Percentiles rank a stretch among this genome's conserved stretches.
Conservation (phyloP, 192 early-diverging fungal genomes). For the Borealophlyctis nickersoniae region DNA sequence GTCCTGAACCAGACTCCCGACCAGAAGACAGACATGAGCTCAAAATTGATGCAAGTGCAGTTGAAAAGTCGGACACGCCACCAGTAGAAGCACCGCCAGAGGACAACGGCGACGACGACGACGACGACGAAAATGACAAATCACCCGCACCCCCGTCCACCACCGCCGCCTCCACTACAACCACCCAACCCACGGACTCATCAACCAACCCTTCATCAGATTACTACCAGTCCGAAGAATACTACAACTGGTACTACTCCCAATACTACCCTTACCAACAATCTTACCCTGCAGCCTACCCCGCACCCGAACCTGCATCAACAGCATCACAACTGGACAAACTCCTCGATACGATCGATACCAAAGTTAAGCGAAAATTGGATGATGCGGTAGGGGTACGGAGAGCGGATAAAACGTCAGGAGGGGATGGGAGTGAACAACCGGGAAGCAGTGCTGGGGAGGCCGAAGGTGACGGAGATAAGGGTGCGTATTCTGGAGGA, state of each 20-base stretch:
- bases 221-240: slow-evolving; percentile 32
- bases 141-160: background rate
- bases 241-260: slow-evolving; percentile 41
- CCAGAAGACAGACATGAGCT: too few species aligned
- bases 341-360: background rate
- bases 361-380: background rate
- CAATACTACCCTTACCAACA: background rate
- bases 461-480: too few species aligned
- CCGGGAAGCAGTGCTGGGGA: too few species aligned
- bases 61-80: background rate
- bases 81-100: too few species aligned
- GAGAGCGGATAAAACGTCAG: too few species aligned
- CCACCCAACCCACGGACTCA: background rate
- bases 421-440: too few species aligned
- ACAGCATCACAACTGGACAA: background rate
- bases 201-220: background rate
- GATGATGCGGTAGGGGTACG: background rate
- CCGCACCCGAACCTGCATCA: background rate
- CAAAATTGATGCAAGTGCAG: too few species aligned
- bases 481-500: too few species aligned
- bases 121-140: slow-evolving; percentile 1
- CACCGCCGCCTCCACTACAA: too few species aligned
- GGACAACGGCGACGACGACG: slow-evolving; percentile 4
- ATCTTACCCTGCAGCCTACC: background rate
- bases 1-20: too few species aligned